A percentile compares a stretch with the other conserved stretches of the same genome.
These are phyloP conservation scores for Populus tremula DNA, from an alignment of 345 rosid genomes.

Conservation along the genomic window DNA sequence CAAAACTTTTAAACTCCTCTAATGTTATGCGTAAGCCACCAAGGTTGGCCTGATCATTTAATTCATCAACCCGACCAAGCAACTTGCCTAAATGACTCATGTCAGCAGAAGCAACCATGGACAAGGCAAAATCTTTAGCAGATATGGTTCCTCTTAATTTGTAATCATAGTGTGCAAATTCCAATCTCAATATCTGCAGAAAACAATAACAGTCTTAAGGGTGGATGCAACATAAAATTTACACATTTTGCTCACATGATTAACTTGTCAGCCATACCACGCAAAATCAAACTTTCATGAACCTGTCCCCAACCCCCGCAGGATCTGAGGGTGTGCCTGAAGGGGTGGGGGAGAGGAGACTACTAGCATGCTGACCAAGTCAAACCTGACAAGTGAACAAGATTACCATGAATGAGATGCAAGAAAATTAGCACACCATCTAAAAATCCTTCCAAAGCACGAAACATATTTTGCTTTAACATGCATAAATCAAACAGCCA, in stretches of 20 bases:
- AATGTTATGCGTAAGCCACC: slow-evolving; percentile 52
- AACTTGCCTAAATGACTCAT: slow-evolving; percentile 59
- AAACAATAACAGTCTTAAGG: neutral
- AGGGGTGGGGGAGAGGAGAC: slow-evolving; percentile 10
- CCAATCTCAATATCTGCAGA: slow-evolving; percentile 69
- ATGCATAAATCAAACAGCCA: neutral
- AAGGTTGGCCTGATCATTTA: slow-evolving; percentile 48
- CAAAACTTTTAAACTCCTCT: slow-evolving; percentile 76
- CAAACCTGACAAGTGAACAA: slow-evolving; percentile 5
- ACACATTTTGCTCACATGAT: neutral
- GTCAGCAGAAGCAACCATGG: slow-evolving; percentile 95
- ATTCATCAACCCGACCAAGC: slow-evolving; percentile 64
- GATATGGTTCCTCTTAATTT: slow-evolving; percentile 62
- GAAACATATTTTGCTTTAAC: neutral
- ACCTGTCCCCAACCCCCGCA: slow-evolving; percentile 2
- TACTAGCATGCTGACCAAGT: neutral
- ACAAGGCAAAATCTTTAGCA: slow-evolving; percentile 87
- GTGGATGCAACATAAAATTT: neutral
- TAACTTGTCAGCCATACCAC: slow-evolving; percentile 4
- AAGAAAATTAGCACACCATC: neutral
- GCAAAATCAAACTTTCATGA: neutral
- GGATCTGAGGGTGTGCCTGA: neutral
- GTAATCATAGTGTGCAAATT: slow-evolving; percentile 91
- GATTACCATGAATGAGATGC: neutral
- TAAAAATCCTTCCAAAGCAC: neutral